phyloP scores from a whole-genome alignment of 257 asterid species.

The Paraleonurus japonicus region DNA sequence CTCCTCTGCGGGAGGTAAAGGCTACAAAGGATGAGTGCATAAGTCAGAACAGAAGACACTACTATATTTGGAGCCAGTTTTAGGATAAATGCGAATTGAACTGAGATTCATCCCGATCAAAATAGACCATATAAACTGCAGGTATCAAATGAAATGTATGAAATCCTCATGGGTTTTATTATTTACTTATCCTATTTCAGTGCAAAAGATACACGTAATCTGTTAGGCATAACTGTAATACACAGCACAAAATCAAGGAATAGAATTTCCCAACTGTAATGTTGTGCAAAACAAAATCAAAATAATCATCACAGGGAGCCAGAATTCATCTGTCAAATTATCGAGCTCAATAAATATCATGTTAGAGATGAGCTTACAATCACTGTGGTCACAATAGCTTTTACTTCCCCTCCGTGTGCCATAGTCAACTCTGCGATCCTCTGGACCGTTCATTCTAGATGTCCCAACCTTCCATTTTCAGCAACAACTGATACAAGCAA shows the following conservation, averaged over 20 bases:
- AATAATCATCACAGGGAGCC: neutral
- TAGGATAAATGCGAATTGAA: too few species aligned
- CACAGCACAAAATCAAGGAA: neutral
- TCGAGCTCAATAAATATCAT: neutral
- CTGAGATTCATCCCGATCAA: too few species aligned
- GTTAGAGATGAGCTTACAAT: constrained; percentile 49
- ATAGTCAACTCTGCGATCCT: constrained; percentile 64
- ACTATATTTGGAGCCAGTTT: neutral
- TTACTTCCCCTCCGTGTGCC: constrained; percentile 82
- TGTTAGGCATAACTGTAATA: neutral
- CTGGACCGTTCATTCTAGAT: constrained; percentile 51
- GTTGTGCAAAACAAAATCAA: neutral
- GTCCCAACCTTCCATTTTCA: constrained; percentile 60
- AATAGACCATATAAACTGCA: neutral
- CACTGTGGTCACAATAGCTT: constrained; percentile 66
- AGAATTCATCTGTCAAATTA: neutral
- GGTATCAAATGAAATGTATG: neutral
- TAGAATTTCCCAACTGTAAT: neutral
- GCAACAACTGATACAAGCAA: constrained; percentile 48
- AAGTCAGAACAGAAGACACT: neutral
- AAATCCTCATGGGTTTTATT: neutral
- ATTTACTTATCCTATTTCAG: neutral
- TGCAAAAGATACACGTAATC: neutral
- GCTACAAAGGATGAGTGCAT: constrained; percentile 34
- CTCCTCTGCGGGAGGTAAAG: constrained; percentile 70